Evolutionary conservation across 352 stramenopile species (phyloP), one percentile per base, ranked within the genome.

Genomic region (Blastocystis sp.): DNA sequence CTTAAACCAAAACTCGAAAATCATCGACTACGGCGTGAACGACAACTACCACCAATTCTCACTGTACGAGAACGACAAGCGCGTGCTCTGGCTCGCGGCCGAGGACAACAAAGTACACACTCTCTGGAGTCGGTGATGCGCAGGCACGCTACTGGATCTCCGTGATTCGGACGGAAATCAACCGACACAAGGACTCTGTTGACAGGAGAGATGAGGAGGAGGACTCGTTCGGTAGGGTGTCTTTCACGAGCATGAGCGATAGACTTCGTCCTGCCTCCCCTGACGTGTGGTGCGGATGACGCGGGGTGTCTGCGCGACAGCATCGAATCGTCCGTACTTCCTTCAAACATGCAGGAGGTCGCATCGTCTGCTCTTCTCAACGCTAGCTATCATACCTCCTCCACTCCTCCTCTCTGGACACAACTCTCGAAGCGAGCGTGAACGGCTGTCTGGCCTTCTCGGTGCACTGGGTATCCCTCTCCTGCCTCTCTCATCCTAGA

Each of bases 11-110:
- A 37, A 24, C 21, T 62, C 26, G 13, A 50, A 74, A 3, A 13
- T 89, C 13, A 62, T 89, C 2, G 79, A 89, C 31, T 74, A 70
- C 31, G 79, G 61, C 35, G 41, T 45, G 6, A 60, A 70, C 13
- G 61, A 55, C 19, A 51, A 70, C 21, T 80, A 50, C 31, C 79
- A 89, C 60, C 55, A 89, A 51, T 89, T 89, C 65, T 89, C 79
- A 1, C 60, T 89, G 4, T 89, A 59, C 33, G 63, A 89, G 19
- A 31, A 80, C 4, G 51, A 45, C 12, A 77, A 89, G 33, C 61
- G 79, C n/a, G 41, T 89, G 24, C 33, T 89, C 12, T 70, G 62
- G n/a, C 51, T 89, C 16, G 62, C 79, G 3, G 50, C 79, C 9
- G 79, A 89, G 45, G 61, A 89, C 9, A 89, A 77, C 35, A 89